Base-by-base conservation (phyloP, 2,329 filamentous ascomycete genomes). In the Raffaelea albimanens region DNA sequence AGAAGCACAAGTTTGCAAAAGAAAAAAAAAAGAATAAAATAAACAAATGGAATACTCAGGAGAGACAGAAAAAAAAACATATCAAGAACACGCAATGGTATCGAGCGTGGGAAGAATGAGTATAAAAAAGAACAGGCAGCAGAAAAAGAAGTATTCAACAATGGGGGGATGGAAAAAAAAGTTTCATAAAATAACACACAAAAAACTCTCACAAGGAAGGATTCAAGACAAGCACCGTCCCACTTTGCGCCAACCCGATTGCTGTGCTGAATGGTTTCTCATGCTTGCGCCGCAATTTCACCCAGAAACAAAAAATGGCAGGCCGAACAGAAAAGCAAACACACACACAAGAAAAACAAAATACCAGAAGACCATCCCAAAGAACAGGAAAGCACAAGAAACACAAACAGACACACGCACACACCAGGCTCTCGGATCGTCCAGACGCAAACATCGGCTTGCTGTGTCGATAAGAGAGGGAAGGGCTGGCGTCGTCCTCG, bases 231-330 rank as follows among this genome's bases (percentile, higher is more conserved):
- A 53, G 50, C 51, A 51, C 46, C 47, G 46, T 48, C 42, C 51
- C 49, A 53, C 40, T 48, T 48, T 53, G 52, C 53, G 53, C 53
- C 53, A 55, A 53, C 53, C 53, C 53, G 38, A 55, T 55, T 44
- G 53, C 53, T 52, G 53, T 50, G 53, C 53, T 49, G 40, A 48
- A 55, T 53, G 53, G 52, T 53, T 16, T 40, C 44, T 49, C 44
- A 46, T 53, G 51, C 46, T 49, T 50, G 43, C 47, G 43, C 48
- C 44, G 44, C 13, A 21, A 44, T 36, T 49, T 47, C 43, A 38
- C 46, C 46, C 43, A 13, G 31, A 25, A n/a, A 44, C 23, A 18
- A 39, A 39, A 33, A 33, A 38, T 16, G 29, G 43, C 44, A 33
- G 39, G 29, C 41, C n/a, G n/a, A 45, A 38, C 34, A n/a, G 46